Conservation (phyloP, 495 filamentous ascomycete genomes). For the Aspergillus coremiiformis region DNA sequence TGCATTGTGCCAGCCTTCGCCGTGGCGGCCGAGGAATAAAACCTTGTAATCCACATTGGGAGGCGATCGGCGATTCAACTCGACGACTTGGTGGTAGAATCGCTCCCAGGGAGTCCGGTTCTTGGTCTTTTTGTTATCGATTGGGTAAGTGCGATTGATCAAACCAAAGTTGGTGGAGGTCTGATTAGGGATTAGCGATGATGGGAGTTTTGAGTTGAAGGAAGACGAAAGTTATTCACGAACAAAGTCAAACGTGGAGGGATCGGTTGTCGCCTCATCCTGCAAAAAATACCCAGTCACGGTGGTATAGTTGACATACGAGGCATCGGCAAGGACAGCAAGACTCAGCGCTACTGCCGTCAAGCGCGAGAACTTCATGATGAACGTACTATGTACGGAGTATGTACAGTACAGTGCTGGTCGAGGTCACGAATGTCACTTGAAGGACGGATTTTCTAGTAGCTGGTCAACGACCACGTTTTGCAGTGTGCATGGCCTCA, state of each 20-base stretch:
- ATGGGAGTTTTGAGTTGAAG: not conserved
- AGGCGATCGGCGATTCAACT: slow-evolving; percentile 43
- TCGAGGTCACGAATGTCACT: too few species aligned
- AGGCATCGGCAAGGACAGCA: slow-evolving; percentile 16
- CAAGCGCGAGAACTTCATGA: slow-evolving; percentile 27
- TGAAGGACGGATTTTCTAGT: too few species aligned
- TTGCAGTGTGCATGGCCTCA: too few species aligned
- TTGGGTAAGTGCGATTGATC: slow-evolving; percentile 50
- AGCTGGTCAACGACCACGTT: too few species aligned
- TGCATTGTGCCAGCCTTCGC: slow-evolving; percentile 62
- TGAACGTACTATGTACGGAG: too few species aligned
- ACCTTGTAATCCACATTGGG: slow-evolving; percentile 56
- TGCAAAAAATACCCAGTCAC: slow-evolving; percentile 66
- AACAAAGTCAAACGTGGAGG: slow-evolving; percentile 61
- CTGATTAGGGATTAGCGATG: slow-evolving; percentile 22
- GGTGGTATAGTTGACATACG: slow-evolving; percentile 51
- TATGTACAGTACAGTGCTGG: not conserved
- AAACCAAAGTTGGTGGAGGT: slow-evolving; percentile 59
- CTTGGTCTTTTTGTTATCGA: slow-evolving; percentile 32
- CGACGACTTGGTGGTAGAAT: slow-evolving; percentile 50
- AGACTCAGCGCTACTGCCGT: slow-evolving; percentile 18
- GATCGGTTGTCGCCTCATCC: slow-evolving; percentile 46
- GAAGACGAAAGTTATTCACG: slow-evolving; percentile 1
- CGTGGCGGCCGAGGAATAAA: slow-evolving; percentile 62
- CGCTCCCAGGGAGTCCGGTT: slow-evolving; percentile 58